Evolutionary conservation across 2,329 filamentous ascomycete species (phyloP), one percentile per base, ranked within the genome.

Genomic region (Fusarium sp.): DNA sequence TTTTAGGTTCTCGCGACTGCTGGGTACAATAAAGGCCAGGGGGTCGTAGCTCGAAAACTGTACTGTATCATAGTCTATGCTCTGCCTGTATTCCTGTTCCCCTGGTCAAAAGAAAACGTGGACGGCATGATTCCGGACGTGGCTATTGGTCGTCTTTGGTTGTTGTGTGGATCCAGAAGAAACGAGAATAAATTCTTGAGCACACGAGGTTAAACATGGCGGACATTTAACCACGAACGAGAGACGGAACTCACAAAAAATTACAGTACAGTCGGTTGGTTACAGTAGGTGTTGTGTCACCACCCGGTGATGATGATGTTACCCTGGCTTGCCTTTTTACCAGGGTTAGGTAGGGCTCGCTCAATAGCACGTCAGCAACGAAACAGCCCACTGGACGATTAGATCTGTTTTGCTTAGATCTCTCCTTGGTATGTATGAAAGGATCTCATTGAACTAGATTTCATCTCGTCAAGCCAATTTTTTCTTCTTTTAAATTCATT

Each of bases 281-380:
- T 39, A 28, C 43, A 50, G 21, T 42, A 34, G 50, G 28, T 42
- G 54, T 57, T 66, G 50, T 69, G 60, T 65, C 43, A 69, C 40
- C 49, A 68, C 53, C 40, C 10, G 34, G 53, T 49, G 60, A 60
- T 65, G 49, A 60, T 68, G 57, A 67, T 67, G 53, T 21, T 69
- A 51, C 42, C 28, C 44, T 44, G 34, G 28, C 45, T 52, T 28
- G 22, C 22, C 24, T 40, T 19, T 39, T 46, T 33, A 34, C 65
- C 28, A 33, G 47, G 58, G 22, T 68, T 22, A 28, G 34, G 19
- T 34, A 45, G 54, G 46, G 57, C 28, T 31, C 10, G 64, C 36
- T 60, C 58, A 28, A 46, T 31, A 59, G 64, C 53, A 67, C 64
- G 64, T 51, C 64, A 67, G 59, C 28, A 67, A 54, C 45, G 17